Base-by-base conservation (phyloP, 2,329 filamentous ascomycete genomes). In the Mycosphaerella arachidis region DNA sequence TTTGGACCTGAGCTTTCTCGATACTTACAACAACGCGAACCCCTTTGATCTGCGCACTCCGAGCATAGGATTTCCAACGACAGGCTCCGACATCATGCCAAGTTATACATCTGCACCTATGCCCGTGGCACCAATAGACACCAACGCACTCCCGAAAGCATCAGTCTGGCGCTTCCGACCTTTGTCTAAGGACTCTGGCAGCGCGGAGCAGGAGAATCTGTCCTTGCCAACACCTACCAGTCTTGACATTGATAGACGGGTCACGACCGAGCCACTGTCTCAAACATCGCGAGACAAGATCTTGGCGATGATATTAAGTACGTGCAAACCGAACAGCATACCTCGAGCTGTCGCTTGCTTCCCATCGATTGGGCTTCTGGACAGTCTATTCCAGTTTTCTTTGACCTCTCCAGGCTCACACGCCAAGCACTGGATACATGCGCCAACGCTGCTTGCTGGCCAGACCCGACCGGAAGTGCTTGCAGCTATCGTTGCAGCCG, bases 251-350 rank as follows among this genome's bases (percentile, higher is more conserved):
- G 74, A 75, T 50, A 71, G 76, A n/a, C 70, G 77, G 30, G 74
- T 76, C 1, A 75, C 76, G 5, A 71, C 72, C 45, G 77, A 79
- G 58, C 74, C 73, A 35, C 65, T 80, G 3, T 71, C 73, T 18
- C 73, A 74, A 48, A 74, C 72, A 2, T 75, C 75, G 20, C 73
- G 78, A 31, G 88, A 91, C 70, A 81, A 80, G 51, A 80, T 89
- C 1, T 75, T 91, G 57, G 85, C 82, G 10, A 79, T 89, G 59
- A 82, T 90, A 1, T 74, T 90, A 37, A 79, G 80, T 53, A 84
- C 82, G 4, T 86, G 82, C 66, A 82, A 81, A 51, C 74, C 75
- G 0, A 67, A 81, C 72, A 74, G 81, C 73, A 73, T 80, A 70
- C 60, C 81, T 77, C 53, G 71, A 52, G 82, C 84, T 20, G 83